Base-by-base conservation (phyloP, 345 rosid species). In the Raphanus sativus region DNA sequence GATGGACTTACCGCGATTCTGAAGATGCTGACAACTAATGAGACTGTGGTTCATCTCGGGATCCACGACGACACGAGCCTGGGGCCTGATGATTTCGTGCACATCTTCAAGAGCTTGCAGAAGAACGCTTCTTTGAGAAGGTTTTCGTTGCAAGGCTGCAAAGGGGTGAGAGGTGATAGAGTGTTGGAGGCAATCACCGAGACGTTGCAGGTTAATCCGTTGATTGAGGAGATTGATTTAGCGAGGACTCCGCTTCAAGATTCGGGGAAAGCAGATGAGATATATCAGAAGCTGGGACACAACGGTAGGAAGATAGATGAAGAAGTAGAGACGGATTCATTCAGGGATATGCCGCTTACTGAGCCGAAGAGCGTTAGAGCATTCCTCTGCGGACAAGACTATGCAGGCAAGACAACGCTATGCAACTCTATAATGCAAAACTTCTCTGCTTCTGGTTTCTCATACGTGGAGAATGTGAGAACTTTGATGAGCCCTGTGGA, bases 381-480 rank as follows among this genome's bases (percentile, higher is more conserved):
- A 71, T 92, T 94, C 88, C 85, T 94, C 67, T 94, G 98, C 73
- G 98, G 98, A 5, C 97, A 89, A 87, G 98, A 94, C 81, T 86
- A 86, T 78, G 96, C 97, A 70, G 98, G 97, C 4, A 95, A 92
- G 86, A 83, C 87, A 42, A 89, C 98, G 16, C 88, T 95, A 15
- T 89, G 90, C 82, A 87, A 88, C 71, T 85, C 98, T 3, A 77
- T 95, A 72, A 80, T 86, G 15, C 96, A 90, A 80, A 89, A 62
- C 77, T 88, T 86, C 73, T 86, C 92, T 50, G 79, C 94, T 71
- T 81, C 91, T 1, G 89, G 86, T 79, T 89, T 87, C 81, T 88
- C 95, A 30, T 90, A 87, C 82, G 81, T 87, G 26, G 97, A 92
- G 65, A 93, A 90, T 77, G 90, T 92, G 77, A 92, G 86, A 81